These are phyloP conservation scores for Ampelomyces quisqualis DNA, from an alignment of 2,329 filamentous ascomycete genomes.

Conservation along the genomic window DNA sequence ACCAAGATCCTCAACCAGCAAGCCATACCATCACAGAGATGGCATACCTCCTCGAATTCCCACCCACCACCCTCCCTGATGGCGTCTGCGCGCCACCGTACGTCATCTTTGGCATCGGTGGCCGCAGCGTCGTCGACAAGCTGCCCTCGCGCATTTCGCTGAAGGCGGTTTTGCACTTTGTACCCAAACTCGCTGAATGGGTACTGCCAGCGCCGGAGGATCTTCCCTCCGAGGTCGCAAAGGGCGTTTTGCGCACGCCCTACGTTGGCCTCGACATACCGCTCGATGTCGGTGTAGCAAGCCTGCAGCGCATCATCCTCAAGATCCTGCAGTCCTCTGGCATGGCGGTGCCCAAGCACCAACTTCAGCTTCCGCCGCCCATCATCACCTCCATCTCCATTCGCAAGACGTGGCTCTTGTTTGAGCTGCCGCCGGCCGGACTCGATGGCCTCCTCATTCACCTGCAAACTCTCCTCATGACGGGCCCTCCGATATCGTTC, in stretches of 20 bases:
- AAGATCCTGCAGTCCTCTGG: conserved; percentile 23
- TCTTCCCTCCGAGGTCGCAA: conserved; percentile 1
- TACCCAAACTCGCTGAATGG: conserved; percentile 20
- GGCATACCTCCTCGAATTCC: conserved; percentile 29
- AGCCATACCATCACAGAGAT: conserved; percentile 9
- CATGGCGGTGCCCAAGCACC: neutral
- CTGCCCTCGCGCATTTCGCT: conserved; percentile 25
- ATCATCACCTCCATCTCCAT: conserved; percentile 16
- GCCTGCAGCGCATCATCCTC: conserved; percentile 20
- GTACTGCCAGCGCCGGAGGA: conserved; percentile 13
- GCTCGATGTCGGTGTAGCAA: conserved; percentile 10
- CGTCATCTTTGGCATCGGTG: conserved; percentile 24
- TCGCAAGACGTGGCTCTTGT: conserved; percentile 20
- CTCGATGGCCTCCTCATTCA: conserved; percentile 15
- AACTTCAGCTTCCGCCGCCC: conserved; percentile 8
- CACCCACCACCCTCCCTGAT: conserved; percentile 10
- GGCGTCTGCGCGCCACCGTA: conserved; percentile 19
- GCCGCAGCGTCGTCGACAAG: conserved; percentile 7
- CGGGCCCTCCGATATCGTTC: conserved; percentile 9
- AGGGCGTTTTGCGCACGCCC: conserved; percentile 7
- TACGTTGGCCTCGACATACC: conserved; percentile 27
- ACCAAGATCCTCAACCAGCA: neutral
- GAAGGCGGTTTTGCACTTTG: conserved; percentile 22
- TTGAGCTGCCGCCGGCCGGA: conserved; percentile 21
- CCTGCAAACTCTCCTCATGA: conserved; percentile 16